phyloP scores from a whole-genome alignment of 345 rosid species.

The Angophora floribunda region DNA sequence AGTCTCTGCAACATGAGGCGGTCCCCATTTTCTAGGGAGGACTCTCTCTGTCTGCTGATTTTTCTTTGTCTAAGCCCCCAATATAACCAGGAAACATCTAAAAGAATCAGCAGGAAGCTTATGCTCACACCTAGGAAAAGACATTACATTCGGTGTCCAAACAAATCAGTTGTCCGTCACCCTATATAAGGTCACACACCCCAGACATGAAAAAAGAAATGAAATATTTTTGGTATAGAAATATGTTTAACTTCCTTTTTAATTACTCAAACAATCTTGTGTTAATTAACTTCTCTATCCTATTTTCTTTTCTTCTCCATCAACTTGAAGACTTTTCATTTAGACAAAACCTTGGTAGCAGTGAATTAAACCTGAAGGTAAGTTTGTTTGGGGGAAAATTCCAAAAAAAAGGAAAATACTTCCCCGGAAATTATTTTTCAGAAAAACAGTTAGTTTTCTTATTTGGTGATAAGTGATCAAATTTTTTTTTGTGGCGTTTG shows the following conservation, averaged over 20 bases:
- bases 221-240: neutral
- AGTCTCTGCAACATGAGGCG: neutral
- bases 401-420: neutral
- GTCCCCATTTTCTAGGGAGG: constrained; percentile 19
- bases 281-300: neutral
- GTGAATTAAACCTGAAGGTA: too few species aligned
- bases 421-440: neutral
- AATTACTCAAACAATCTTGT: neutral
- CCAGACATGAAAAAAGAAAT: neutral
- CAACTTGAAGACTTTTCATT: neutral
- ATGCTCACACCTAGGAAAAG: neutral
- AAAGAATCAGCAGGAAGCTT: neutral
- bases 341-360: neutral
- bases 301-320: neutral
- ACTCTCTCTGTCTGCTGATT: neutral
- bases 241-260: neutral
- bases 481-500: fast-evolving
- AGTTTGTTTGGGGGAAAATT: neutral
- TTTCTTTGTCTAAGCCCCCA: neutral
- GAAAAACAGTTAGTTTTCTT: fast-evolving
- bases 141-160: neutral
- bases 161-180: neutral
- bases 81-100: neutral
- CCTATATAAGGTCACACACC: neutral
- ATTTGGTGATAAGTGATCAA: fast-evolving